These are phyloP conservation scores for Wickerhamiella kurtzmanii DNA, from an alignment of 805 yeast genomes.

Conservation along the genomic window DNA sequence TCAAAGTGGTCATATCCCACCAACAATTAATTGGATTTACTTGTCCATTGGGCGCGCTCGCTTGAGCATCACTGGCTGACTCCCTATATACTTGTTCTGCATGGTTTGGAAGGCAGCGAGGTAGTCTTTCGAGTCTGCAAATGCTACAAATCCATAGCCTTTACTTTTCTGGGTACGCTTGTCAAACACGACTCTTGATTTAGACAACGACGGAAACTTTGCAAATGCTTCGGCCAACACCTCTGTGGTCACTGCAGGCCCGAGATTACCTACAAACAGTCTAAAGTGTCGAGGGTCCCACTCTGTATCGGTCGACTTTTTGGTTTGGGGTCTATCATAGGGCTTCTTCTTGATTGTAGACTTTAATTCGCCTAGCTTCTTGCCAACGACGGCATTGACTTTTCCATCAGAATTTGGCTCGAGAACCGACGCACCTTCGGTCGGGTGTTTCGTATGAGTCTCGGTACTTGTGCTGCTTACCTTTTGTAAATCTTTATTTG, in stretches of 20 bases:
- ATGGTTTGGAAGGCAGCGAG: constrained; percentile 57
- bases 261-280: constrained; percentile 62
- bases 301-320: constrained; percentile 23
- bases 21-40: background rate
- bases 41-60: constrained; percentile 30
- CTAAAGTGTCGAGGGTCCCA: constrained; percentile 65
- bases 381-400: no score
- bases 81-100: constrained; percentile 66
- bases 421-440: no score
- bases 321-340: background rate
- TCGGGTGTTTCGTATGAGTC: no score
- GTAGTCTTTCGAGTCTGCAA: constrained; percentile 51
- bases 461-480: background rate
- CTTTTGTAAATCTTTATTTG: no score
- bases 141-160: constrained; percentile 68
- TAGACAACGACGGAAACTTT: constrained; percentile 39
- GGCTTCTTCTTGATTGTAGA: background rate
- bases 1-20: background rate
- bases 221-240: constrained; percentile 42
- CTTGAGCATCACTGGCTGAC: constrained; percentile 56
- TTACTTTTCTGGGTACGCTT: constrained; percentile 33
- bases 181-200: constrained; percentile 49
- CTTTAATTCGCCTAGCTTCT: background rate
- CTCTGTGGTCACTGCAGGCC: constrained; percentile 50
- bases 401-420: no score